Conservation (phyloP, 1,284 basidiomycete species). For the Sanghuangporus weigelae region DNA sequence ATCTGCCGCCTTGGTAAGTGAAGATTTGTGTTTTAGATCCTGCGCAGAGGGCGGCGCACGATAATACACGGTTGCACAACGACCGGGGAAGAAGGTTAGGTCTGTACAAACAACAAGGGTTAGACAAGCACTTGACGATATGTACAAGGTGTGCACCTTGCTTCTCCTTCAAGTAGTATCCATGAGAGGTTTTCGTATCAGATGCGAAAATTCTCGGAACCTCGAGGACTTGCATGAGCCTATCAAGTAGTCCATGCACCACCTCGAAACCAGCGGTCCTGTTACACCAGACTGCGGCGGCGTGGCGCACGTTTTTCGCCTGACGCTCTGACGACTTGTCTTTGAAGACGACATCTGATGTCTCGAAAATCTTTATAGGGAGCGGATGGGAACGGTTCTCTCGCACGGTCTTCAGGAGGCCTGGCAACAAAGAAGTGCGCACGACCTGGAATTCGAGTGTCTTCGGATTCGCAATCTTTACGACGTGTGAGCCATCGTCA, state of each 20-base stretch:
- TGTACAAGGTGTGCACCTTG: constrained; percentile 45
- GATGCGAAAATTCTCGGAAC: constrained; percentile 70
- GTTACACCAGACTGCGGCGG: constrained; percentile 92
- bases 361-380: constrained; percentile 92
- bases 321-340: constrained; percentile 77
- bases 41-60: constrained; percentile 49
- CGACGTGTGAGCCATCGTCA: constrained; percentile 78
- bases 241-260: constrained; percentile 91
- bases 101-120: constrained; percentile 41
- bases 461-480: constrained; percentile 95
- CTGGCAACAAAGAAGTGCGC: constrained; percentile 91
- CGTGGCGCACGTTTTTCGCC: constrained; percentile 81
- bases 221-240: constrained; percentile 92
- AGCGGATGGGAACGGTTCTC: constrained; percentile 95
- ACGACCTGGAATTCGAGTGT: constrained; percentile 98
- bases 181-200: constrained; percentile 50
- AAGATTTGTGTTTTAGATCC: constrained; percentile 26
- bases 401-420: constrained; percentile 93
- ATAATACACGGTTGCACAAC: constrained; percentile 88
- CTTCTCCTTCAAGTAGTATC: constrained; percentile 90
- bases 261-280: constrained; percentile 96
- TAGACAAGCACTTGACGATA: constrained; percentile 6
- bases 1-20: constrained; percentile 26
- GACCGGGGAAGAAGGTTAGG: constrained; percentile 90
- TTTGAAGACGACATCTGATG: constrained; percentile 91